Base-by-base conservation (phyloP, 2,329 filamentous ascomycete species). In the Arthroderma sp. region DNA sequence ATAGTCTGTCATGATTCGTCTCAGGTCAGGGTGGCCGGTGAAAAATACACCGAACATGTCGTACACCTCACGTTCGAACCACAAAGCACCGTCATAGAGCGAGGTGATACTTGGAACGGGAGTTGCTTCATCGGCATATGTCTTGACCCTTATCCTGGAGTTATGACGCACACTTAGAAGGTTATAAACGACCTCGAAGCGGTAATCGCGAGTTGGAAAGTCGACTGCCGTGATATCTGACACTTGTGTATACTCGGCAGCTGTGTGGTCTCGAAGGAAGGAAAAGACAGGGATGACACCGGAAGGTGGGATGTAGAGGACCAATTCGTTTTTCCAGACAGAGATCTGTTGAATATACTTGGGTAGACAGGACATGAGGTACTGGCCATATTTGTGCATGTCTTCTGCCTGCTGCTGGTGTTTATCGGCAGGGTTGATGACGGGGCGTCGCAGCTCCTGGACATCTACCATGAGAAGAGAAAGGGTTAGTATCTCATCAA, bases 291-390 rank as follows among this genome's bases (percentile, higher is more conserved):
- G 91, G 55, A 95, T 78, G 56, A 96, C 80, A 54, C 86, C 91
- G 33, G 83, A 70, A 1, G 91, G 91, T 40, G 85, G 74, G 60
- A 96, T 91, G 68, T 93, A 89, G 64, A 95, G 85, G 56, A 83
- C 87, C 62, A 98, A 79, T 69, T 98, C 91, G 63, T 98, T 91
- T 72, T 98, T 98, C 91, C 91, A 98, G 45, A 98, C 89, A 8
- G 88, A 94, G 72, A 96, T 96, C 70, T 98, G 91, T 72, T 98
- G 93, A 57, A 98, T 78, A 69, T 94, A 95, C 74, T 95, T 96
- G 57, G 91, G 93, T 60, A 98, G 69, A 66, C 85, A 94, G 55
- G 87, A 88, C 78, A 98, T 89, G 59, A 98, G 71, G 77, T 94
- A 98, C 61, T 93, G 80, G 59, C 91, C 91, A 62, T 98, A 98